Evolutionary conservation across 371 early-diverging fungal genomes (phyloP), one percentile per base, ranked within the genome.

Genomic region (Mucor circinelloides): DNA sequence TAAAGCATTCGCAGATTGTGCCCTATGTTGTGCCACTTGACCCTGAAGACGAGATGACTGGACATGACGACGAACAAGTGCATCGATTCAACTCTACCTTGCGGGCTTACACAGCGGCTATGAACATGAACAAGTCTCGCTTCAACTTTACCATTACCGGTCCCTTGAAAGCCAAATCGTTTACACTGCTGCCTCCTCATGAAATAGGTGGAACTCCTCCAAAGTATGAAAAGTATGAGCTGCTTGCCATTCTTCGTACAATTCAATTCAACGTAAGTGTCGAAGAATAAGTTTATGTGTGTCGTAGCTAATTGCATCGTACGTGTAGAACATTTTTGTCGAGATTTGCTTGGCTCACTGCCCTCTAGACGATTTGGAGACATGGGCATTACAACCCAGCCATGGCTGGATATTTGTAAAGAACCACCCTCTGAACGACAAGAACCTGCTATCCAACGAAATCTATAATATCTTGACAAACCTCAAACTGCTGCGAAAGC

Each of bases 71-170:
- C 60, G 54, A 64, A 23, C 60, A 70, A 34, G 21, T 42, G 3
- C 52, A 66, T 15, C 42, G 64, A 1, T 72, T 78, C 46, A 68
- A 70, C 60, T 52, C 67, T 1, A 60, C 73, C 0, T 31, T 82
- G 8, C 70, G 74, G 32, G 79, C 82, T 0, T 77, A 77, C 56
- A 73, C 78, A 32, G 82, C 82, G 3, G 70, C 82, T 2, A 68
- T 82, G 56, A 79, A 79, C 50, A 38, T 82, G 55, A 79, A 82
- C 70, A 79, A 79, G 28, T 56, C 68, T 2, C 68, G 82, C 5
- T 73, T 73, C 40, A 48, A 69, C 1, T 79, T 64, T 44, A 32
- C 63, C 0, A 42, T 82, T 0, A 46, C 34, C 0, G 67, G 63
- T 15, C 58, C 73, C 4, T 6, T 44, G 0, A 66, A 65, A 55